phyloP scores from a whole-genome alignment of 2,329 filamentous ascomycete genomes.

The Colletotrichum sp. region DNA sequence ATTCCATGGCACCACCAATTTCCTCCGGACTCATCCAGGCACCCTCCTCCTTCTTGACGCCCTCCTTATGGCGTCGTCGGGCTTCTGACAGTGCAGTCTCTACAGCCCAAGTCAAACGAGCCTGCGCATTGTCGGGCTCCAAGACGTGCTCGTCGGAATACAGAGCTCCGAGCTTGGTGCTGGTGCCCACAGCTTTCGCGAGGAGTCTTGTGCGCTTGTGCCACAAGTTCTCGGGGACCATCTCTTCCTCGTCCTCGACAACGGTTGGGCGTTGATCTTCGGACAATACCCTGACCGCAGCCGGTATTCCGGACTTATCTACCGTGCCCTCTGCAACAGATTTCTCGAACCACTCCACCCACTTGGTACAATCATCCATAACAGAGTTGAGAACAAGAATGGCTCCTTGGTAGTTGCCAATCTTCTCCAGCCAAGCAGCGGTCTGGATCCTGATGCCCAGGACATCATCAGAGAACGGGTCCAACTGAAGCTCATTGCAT shows the following conservation, averaged over 20 bases:
- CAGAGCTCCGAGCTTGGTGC: constrained; percentile 83
- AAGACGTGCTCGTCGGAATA: constrained; percentile 80
- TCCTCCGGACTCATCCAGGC: constrained; percentile 74
- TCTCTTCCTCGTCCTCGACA: constrained; percentile 28
- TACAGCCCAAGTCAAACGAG: constrained; percentile 79
- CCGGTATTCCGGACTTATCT: constrained; percentile 41
- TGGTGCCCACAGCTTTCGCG: constrained; percentile 75
- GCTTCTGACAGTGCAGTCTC: constrained; percentile 80
- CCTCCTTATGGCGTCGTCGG: constrained; percentile 68
- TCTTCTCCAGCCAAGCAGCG: constrained; percentile 79
- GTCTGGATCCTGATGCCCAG: constrained; percentile 88
- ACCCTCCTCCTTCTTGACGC: constrained; percentile 72
- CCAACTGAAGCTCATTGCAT: constrained; percentile 76
- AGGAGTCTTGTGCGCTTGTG: constrained; percentile 70
- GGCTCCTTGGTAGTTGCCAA: constrained; percentile 71
- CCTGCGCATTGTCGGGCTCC: constrained; percentile 75
- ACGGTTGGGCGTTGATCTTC: constrained; percentile 9
- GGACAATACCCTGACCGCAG: constrained; percentile 4
- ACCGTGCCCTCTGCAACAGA: constrained; percentile 51
- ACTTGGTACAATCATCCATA: constrained; percentile 69
- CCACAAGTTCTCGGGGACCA: constrained; percentile 53
- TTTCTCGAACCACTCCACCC: constrained; percentile 61
- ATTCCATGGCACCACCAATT: constrained; percentile 76
- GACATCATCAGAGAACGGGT: constrained; percentile 90
- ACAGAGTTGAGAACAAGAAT: constrained; percentile 82